These are phyloP conservation scores for Phytopythium montanum DNA, from an alignment of 352 stramenopile species.

Conservation along the genomic window DNA sequence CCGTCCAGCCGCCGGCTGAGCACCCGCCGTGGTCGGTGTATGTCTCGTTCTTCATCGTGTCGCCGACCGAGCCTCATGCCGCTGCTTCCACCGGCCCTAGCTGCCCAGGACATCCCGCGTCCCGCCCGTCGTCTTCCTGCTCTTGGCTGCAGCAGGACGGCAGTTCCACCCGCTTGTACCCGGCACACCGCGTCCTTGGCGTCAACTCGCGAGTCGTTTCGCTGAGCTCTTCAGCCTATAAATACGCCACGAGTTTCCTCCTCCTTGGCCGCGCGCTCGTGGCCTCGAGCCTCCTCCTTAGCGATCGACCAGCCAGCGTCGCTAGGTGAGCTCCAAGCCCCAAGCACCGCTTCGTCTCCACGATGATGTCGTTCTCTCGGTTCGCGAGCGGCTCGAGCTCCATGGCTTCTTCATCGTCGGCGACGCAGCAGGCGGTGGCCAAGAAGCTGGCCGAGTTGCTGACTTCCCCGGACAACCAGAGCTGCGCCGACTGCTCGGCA, in stretches of 20 bases:
- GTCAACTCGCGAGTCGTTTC: constrained; percentile 1
- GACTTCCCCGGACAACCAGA: constrained; percentile 58
- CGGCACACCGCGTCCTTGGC: neutral
- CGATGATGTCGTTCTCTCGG: constrained; percentile 46
- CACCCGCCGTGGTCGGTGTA: no score
- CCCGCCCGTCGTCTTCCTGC: no score
- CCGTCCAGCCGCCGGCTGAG: no score
- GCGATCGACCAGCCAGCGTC: neutral
- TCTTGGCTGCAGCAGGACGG: no score
- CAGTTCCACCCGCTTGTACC: no score
- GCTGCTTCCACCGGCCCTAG: no score
- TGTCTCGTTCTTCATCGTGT: no score
- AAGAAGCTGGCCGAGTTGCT: constrained; percentile 65
- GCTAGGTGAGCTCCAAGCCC: neutral
- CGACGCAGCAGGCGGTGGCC: constrained; percentile 36
- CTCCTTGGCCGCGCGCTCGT: neutral
- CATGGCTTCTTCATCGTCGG: constrained; percentile 10
- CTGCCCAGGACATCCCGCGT: no score
- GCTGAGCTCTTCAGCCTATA: neutral
- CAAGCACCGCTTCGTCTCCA: neutral
- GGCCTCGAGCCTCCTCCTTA: neutral
- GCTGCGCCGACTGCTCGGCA: constrained; percentile 75
- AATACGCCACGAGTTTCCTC: constrained; percentile 1
- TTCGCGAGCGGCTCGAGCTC: constrained; percentile 15
- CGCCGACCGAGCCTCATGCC: no score